Percentiles rank a stretch among this genome's conserved stretches.
Evolutionary conservation across 73 alveolate species (phyloP).

Genomic region (Paramecium caudatum): DNA sequence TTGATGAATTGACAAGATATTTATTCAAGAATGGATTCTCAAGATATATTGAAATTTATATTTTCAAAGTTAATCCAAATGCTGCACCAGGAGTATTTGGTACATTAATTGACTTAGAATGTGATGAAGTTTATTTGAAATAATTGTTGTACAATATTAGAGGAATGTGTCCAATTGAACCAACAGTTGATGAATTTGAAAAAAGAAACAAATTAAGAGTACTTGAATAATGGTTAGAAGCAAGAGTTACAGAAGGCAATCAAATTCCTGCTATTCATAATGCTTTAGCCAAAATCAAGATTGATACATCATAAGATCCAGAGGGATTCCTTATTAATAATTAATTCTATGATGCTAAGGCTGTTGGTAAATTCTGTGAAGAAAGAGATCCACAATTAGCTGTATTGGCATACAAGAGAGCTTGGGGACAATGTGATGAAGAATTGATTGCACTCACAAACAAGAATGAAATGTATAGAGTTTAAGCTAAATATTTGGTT

Average conservation of each 20-base stretch:
- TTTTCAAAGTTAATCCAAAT: conserved; percentile 95
- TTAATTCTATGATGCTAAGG: conserved; percentile 98
- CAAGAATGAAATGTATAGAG: conserved; percentile 98
- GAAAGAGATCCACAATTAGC: conserved; percentile 99
- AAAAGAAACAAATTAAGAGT: conserved; percentile 97
- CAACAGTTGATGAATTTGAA: conserved; percentile 95
- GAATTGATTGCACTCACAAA: conserved; percentile 99
- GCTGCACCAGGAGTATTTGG: conserved; percentile 99
- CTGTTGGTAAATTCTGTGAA: conserved; percentile 99
- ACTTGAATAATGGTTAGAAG: conserved; percentile 99
- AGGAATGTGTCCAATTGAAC: conserved; percentile 96
- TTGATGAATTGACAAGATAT: conserved; percentile 99
- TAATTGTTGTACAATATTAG: conserved; percentile 92
- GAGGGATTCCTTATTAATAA: conserved; percentile 98
- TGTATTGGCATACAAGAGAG: conserved; percentile 98
- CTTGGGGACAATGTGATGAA: conserved; percentile 99
- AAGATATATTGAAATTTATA: conserved; percentile 98
- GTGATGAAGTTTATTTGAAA: conserved; percentile 96
- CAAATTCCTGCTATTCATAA: conserved; percentile 98
- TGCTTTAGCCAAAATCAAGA: conserved; percentile 98
- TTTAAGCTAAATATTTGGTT: conserved; percentile 98
- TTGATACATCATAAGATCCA: conserved; percentile 97
- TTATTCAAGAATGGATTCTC: conserved; percentile 96
- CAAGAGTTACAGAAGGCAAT: conserved; percentile 99
- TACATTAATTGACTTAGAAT: conserved; percentile 96